Evolutionary conservation across 305 asterid species (phyloP).

Genomic region (Salvia sclarea): DNA sequence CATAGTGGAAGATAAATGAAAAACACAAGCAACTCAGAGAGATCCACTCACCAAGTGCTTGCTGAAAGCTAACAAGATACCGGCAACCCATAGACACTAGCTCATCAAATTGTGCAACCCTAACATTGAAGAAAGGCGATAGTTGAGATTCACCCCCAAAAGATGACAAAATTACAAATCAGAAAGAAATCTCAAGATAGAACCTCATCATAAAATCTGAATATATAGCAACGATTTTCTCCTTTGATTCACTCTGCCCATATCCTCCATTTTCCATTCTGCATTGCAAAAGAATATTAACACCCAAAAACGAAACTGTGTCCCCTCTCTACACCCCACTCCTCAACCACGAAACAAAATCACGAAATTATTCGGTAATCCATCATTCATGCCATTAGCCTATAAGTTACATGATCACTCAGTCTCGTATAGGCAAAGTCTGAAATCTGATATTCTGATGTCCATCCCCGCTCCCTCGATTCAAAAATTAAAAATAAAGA

Average conservation of each 20-base stretch:
- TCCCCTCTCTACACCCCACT: neutral
- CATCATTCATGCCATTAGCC: neutral
- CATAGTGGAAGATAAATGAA: slow-evolving; percentile 6
- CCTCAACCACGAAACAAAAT: neutral
- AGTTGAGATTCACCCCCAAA: neutral
- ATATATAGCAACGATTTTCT: slow-evolving; percentile 41
- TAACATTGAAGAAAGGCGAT: slow-evolving; percentile 27
- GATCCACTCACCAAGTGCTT: slow-evolving; percentile 61
- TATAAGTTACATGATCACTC: neutral
- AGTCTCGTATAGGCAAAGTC: neutral
- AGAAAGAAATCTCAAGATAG: neutral
- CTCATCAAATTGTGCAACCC: slow-evolving; percentile 68
- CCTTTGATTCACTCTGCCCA: slow-evolving; percentile 31
- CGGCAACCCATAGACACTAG: slow-evolving; percentile 53
- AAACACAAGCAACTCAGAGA: slow-evolving; percentile 6
- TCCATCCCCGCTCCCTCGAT: neutral
- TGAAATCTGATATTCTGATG: neutral
- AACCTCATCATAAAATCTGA: slow-evolving; percentile 73
- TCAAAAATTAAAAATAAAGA: neutral
- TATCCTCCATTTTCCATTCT: slow-evolving; percentile 49
- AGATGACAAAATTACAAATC: neutral
- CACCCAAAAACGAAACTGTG: neutral
- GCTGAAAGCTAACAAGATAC: slow-evolving; percentile 62
- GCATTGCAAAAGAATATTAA: slow-evolving; percentile 23
- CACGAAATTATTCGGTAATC: neutral